These are phyloP conservation scores for Lepidium africanum DNA, from an alignment of 345 rosid genomes.

Conservation along the genomic window DNA sequence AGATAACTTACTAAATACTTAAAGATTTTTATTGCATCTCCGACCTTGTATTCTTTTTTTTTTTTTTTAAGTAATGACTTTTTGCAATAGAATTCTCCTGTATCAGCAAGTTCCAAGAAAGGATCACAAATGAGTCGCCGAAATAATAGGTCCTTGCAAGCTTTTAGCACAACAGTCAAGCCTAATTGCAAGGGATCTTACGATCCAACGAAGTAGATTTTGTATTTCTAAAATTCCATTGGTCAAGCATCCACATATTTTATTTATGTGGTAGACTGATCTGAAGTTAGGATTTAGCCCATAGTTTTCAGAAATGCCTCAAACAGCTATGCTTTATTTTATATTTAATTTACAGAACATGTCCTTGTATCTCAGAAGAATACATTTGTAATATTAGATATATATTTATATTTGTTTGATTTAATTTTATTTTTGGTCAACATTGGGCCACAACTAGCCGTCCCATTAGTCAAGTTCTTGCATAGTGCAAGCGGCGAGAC, in stretches of 20 bases:
- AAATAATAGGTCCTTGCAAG: constrained; percentile 17
- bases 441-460: no score
- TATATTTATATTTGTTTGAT: no score
- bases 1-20: no score
- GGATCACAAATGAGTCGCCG: constrained; percentile 2
- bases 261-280: not conserved
- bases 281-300: not conserved
- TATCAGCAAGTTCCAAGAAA: constrained; percentile 3
- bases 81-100: constrained; percentile 1
- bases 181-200: constrained; percentile 4
- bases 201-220: not conserved
- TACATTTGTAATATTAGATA: not conserved
- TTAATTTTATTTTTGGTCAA: no score
- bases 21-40: not conserved
- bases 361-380: not conserved
- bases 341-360: not conserved
- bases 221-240: not conserved
- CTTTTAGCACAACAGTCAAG: constrained; percentile 9
- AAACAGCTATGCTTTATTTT: not conserved
- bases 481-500: no score
- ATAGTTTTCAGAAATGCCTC: not conserved
- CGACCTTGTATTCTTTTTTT: not conserved
- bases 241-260: not conserved
- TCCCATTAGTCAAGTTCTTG: no score
- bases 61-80: not conserved